Base-by-base conservation (phyloP, 2,329 filamentous ascomycete species). In the Paecilomyces formosus region DNA sequence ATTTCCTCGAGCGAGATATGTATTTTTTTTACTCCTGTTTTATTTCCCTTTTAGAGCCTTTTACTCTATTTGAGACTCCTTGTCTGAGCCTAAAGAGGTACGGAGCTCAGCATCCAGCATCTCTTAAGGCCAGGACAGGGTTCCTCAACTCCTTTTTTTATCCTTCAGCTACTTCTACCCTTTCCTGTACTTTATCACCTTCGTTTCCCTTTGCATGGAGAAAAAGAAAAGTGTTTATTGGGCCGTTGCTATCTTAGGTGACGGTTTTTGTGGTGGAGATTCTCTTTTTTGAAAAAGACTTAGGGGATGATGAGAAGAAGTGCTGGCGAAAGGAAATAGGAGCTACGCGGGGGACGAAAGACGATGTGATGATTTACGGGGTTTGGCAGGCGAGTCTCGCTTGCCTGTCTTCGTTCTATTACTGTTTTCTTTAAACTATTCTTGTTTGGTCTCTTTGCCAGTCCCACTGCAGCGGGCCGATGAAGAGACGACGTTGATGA, bases 1-100 rank as follows among this genome's bases (percentile, higher is more conserved):
- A 53, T 53, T 55, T 57, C 60, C 61, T 64, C 65, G 60, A 65
- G 63, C 63, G 63, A 64, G 59, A 58, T 53, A 51, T 60, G 57
- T 60, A 51, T 51, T 50, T 30, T 31, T 57, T 33, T 30, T 53
- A 35, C 18, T 45, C 39, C 30, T 31, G 24, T 8, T 50, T 52
- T 51, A 31, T 31, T 31, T 53, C 15, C n/a, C 18, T 57, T 28
- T 57, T 31, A 33, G 49, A 51, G 15, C 51, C 33, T 28, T 50
- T 31, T 57, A 28, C 22, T 21, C 39, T 35, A 49, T 53, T 26
- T 15, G 12, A 57, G 15, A 30, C 4, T 54, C 11, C 30, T 33
- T 33, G 18, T 54, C 30, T 15, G 11, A 15, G 30, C 53, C 26
- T 54, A 30, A 24, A 9, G 15, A 26, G 11, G n/a, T 49, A 12